phyloP scores from a whole-genome alignment of 2,329 filamentous ascomycete species.

The Fusarium fracticaudum region DNA sequence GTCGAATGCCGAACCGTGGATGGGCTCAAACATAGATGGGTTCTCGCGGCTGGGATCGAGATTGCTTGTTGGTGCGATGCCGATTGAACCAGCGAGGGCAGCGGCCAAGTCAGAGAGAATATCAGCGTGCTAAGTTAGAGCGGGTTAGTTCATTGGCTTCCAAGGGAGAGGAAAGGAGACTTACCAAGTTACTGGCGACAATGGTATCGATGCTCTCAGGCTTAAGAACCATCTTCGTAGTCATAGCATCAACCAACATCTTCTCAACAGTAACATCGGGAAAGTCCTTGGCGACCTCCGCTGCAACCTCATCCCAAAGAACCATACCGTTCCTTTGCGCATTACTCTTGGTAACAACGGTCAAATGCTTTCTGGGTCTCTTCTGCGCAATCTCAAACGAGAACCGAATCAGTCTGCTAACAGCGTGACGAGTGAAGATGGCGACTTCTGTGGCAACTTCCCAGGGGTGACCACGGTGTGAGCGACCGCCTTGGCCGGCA shows the following conservation, averaged over 20 bases:
- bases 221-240: constrained; percentile 69
- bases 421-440: constrained; percentile 69
- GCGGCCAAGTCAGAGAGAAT: constrained; percentile 77
- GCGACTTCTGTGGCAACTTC: constrained; percentile 70
- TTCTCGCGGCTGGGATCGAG: constrained; percentile 67
- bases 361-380: constrained; percentile 66
- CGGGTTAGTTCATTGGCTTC: not conserved
- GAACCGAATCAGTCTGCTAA: constrained; percentile 69
- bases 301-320: constrained; percentile 72
- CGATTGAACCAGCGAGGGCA: constrained; percentile 74
- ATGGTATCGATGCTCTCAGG: constrained; percentile 69
- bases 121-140: constrained; percentile 62
- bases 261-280: constrained; percentile 70
- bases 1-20: constrained; percentile 68
- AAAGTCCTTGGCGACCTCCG: constrained; percentile 64
- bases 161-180: not conserved
- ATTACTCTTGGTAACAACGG: constrained; percentile 73
- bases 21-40: constrained; percentile 69
- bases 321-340: constrained; percentile 74
- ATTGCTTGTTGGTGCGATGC: constrained; percentile 76
- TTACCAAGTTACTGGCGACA: constrained; percentile 67
- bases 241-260: constrained; percentile 75
- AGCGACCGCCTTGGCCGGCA: constrained; percentile 70
- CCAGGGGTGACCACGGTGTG: constrained; percentile 67
- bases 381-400: constrained; percentile 69